phyloP scores from a whole-genome alignment of 495 filamentous ascomycete species.

The Penicillium egyptiacum region DNA sequence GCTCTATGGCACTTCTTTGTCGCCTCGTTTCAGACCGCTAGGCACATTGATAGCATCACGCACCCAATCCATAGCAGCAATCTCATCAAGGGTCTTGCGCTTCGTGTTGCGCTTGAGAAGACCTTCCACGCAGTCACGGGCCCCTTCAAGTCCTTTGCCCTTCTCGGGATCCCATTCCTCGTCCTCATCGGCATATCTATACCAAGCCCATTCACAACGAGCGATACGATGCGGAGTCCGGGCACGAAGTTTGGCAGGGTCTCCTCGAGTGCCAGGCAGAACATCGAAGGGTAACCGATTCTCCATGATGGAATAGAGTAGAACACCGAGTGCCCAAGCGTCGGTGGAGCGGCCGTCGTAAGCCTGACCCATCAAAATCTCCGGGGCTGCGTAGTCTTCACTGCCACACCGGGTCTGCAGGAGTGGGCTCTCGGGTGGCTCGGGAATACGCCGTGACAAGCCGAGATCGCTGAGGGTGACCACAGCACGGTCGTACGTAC shows the following conservation, averaged over 20 bases:
- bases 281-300: slow-evolving; percentile 90
- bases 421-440: slow-evolving; percentile 65
- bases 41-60: slow-evolving; percentile 66
- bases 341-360: slow-evolving; percentile 94
- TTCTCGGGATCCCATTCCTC: slow-evolving; percentile 66
- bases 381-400: slow-evolving; percentile 95
- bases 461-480: slow-evolving; percentile 90
- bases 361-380: slow-evolving; percentile 90
- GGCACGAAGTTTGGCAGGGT: slow-evolving; percentile 65
- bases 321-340: slow-evolving; percentile 91
- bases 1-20: slow-evolving; percentile 60
- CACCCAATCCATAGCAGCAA: slow-evolving; percentile 76
- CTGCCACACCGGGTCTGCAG: slow-evolving; percentile 89
- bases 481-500: slow-evolving; percentile 72
- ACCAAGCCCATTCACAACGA: slow-evolving; percentile 91
- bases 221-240: slow-evolving; percentile 92
- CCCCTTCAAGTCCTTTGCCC: slow-evolving; percentile 65
- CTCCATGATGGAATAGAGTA: slow-evolving; percentile 93
- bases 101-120: slow-evolving; percentile 76
- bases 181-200: slow-evolving; percentile 71
- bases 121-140: slow-evolving; percentile 75
- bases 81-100: slow-evolving; percentile 68
- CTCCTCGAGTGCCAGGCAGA: slow-evolving; percentile 67
- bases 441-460: slow-evolving; percentile 77
- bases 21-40: slow-evolving; percentile 65